Conservation (phyloP, 768 basidiomycete genomes). For the Bullera alba region DNA sequence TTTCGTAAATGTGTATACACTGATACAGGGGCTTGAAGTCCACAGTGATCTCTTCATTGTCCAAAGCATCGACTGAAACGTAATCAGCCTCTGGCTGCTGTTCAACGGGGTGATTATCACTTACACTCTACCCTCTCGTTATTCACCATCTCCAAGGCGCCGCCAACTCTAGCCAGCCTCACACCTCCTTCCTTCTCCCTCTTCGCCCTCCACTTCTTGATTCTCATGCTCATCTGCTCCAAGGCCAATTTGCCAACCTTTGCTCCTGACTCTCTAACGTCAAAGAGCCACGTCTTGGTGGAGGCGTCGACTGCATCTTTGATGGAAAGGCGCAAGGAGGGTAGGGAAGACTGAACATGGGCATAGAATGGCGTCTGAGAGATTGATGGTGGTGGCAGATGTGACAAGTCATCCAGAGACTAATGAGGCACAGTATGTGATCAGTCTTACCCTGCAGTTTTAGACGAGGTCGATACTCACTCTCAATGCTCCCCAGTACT, state of each 20-base stretch:
- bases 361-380: conserved; percentile 90
- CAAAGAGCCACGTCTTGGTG: conserved; percentile 92
- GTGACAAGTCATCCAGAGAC: conserved; percentile 93
- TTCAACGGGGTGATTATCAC: conserved; percentile 36
- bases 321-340: conserved; percentile 79
- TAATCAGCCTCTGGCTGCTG: neutral
- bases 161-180: conserved; percentile 70
- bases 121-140: conserved; percentile 91
- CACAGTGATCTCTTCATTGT: conserved; percentile 77
- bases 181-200: conserved; percentile 78
- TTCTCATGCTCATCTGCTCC: conserved; percentile 79
- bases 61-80: conserved; percentile 71
- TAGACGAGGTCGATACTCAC: conserved; percentile 53
- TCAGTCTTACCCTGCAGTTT: neutral
- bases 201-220: conserved; percentile 71
- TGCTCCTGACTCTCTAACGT: conserved; percentile 80
- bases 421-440: no score
- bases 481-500: conserved; percentile 93
- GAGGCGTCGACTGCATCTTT: conserved; percentile 90
- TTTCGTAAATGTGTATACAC: conserved; percentile 92
- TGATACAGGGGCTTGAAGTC: conserved; percentile 94
- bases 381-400: conserved; percentile 77
- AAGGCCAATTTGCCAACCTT: conserved; percentile 79
- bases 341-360: conserved; percentile 81
- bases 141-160: conserved; percentile 82